Base-by-base conservation (phyloP, 441 rosid species). In the Corymbia citriodora region DNA sequence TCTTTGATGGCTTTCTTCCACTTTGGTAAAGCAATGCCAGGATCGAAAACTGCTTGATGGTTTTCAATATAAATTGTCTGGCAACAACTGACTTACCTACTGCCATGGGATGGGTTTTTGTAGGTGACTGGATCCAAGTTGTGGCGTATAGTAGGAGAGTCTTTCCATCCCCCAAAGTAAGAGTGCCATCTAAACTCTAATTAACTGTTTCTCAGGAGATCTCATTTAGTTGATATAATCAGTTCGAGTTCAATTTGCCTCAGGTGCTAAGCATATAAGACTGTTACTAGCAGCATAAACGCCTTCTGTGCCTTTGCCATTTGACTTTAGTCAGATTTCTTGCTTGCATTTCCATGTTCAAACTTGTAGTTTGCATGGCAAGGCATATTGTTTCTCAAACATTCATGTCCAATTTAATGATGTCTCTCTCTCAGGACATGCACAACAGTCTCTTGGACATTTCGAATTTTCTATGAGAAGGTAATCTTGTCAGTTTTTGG, bases 61-160 rank as follows among this genome's bases (percentile, higher is more conserved):
- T 27, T 88, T 91, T 85, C 19, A 83, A 87, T 68, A 53, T 52
- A 54, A 87, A 53, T 12, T 87, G 59, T 87, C 29, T 72, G 36
- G 88, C 86, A 81, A 63, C 59, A 87, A 65, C 90, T 92, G 85
- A 90, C 74, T 33, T 54, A 89, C 33, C 89, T 90, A 52, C 87
- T 89, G 93, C 89, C 90, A 83, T 45, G 89, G 85, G 79, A 72
- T 93, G 90, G 85, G 87, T 82, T 87, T 93, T 70, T 93, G 91
- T 90, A 98, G 99, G 99, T 96, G 93, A 98, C 99, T 81, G 92
- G 96, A 91, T 93, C 97, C 65, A 98, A 98, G 94, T 91, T 95
- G 91, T 98, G 99, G 99, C 95, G 99, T 93, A 97, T 96, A 95
- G 98, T 98, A 49, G 99, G 99, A 92, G 99, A 97, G 92, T 96